Evolutionary conservation across 805 yeast species (phyloP).

Genomic region (Sungouiozyma intestinalis): DNA sequence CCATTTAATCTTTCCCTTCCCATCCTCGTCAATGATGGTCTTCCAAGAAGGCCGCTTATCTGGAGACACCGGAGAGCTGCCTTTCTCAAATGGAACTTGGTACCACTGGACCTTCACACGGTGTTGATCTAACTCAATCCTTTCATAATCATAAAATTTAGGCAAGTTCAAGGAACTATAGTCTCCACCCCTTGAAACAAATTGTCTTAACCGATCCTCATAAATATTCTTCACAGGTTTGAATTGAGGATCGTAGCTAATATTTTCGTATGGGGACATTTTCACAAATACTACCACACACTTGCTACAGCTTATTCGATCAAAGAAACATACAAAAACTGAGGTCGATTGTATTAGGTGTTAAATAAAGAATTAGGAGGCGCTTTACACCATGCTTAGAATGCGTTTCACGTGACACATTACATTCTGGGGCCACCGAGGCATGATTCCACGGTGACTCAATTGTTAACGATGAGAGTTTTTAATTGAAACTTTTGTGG

Average conservation of each 20-base stretch:
- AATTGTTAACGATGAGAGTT: no score
- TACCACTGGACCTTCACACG: constrained; percentile 53
- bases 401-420: no score
- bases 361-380: background rate
- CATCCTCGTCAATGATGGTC: constrained; percentile 17
- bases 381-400: no score
- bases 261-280: constrained; percentile 11
- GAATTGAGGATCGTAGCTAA: constrained; percentile 40
- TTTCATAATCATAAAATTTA: constrained; percentile 57
- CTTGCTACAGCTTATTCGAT: background rate
- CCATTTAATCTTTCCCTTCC: constrained; percentile 31
- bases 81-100: constrained; percentile 51
- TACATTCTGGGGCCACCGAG: no score
- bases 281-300: background rate
- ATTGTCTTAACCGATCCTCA: constrained; percentile 48
- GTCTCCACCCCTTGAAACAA: constrained; percentile 62
- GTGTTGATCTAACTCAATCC: constrained; percentile 35
- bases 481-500: no score
- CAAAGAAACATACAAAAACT: no score
- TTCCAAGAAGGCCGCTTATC: constrained; percentile 29
- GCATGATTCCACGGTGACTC: no score
- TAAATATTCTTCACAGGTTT: constrained; percentile 57
- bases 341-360: background rate
- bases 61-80: constrained; percentile 33
- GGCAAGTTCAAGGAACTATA: constrained; percentile 67